Conservation (phyloP, 495 filamentous ascomycete genomes). For the Aspergillus panamensis region DNA sequence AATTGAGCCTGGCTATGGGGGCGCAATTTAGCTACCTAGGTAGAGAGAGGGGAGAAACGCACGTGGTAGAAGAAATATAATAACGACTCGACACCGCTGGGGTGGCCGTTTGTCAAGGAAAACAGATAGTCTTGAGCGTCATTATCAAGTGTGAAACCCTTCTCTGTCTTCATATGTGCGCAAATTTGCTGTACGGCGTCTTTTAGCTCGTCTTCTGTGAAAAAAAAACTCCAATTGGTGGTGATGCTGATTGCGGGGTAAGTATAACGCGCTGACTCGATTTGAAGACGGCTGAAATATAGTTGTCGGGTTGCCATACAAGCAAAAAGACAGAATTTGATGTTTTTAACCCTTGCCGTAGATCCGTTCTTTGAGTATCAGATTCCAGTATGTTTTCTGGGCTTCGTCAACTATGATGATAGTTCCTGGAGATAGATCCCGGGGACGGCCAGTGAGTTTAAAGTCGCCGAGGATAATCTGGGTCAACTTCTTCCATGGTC, state of each 20-base stretch:
- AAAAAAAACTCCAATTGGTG: conserved; percentile 23
- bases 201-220: conserved; percentile 17
- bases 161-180: not conserved
- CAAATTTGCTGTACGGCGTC: conserved; percentile 12
- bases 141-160: conserved; percentile 3
- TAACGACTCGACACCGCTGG: conserved; percentile 18
- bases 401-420: conserved; percentile 23
- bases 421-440: not conserved
- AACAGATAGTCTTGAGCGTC: conserved; percentile 20
- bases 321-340: conserved; percentile 20
- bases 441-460: not conserved
- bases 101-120: conserved; percentile 22
- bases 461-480: not conserved
- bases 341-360: not conserved
- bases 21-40: not conserved
- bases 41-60: not conserved
- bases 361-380: not conserved
- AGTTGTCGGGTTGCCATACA: conserved; percentile 15
- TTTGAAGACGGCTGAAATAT: not conserved
- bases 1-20: not conserved
- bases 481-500: not conserved
- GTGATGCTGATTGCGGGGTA: conserved; percentile 5
- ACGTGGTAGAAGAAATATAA: not conserved
- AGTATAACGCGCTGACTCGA: conserved; percentile 10
- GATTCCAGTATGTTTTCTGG: conserved; percentile 21